These are phyloP conservation scores for Trichoderma gracile DNA, from an alignment of 2,329 filamentous ascomycete genomes.

Conservation along the genomic window DNA sequence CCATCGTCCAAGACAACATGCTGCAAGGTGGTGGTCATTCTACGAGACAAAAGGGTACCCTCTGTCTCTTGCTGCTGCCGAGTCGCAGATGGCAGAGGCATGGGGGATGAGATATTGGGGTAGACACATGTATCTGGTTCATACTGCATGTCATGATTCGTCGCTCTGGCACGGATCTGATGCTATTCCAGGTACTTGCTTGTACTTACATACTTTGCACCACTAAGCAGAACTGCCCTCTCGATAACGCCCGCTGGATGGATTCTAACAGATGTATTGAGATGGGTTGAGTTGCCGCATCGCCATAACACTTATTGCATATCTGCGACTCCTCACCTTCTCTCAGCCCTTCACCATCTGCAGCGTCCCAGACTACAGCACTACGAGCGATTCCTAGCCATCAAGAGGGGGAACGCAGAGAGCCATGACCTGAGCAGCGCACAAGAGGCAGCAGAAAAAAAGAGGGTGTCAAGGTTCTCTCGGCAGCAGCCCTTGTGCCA, in stretches of 20 bases:
- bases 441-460: not conserved
- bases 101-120: not conserved
- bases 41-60: constrained; percentile 3
- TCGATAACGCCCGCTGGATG: not conserved
- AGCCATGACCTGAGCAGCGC: not conserved
- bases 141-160: no score
- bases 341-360: no score
- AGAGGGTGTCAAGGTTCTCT: constrained; percentile 12
- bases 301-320: not conserved
- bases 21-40: not conserved
- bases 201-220: not conserved
- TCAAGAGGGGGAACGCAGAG: not conserved
- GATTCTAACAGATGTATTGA: not conserved
- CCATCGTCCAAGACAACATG: not conserved
- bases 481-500: constrained; percentile 21
- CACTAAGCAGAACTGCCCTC: not conserved
- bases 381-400: not conserved
- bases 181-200: no score
- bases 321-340: not conserved
- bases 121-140: no score
- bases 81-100: constrained; percentile 1
- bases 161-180: no score
- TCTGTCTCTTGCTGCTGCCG: not conserved
- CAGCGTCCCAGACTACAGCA: not conserved
- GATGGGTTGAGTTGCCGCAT: not conserved